These are phyloP conservation scores for Xylariaceae sp. DNA, from an alignment of 2,329 filamentous ascomycete genomes.

Conservation along the genomic window DNA sequence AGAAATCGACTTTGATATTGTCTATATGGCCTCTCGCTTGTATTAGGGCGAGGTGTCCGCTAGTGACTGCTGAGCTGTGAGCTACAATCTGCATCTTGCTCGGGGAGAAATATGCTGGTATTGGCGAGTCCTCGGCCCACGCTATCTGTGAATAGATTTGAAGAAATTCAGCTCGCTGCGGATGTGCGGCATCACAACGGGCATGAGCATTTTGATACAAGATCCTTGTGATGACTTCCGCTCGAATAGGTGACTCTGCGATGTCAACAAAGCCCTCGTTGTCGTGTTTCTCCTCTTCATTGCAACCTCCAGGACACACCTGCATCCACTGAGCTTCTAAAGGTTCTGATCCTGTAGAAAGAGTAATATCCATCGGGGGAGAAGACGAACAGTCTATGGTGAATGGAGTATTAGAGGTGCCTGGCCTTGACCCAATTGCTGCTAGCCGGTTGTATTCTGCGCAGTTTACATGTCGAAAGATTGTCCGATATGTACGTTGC, in stretches of 20 bases:
- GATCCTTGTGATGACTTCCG: not conserved
- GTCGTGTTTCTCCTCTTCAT: not conserved
- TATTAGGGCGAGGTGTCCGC: conserved; percentile 6
- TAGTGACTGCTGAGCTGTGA: conserved; percentile 1
- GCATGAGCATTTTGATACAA: not conserved
- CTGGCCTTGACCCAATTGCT: too few species aligned
- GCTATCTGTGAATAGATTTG: not conserved
- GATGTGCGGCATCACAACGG: not conserved
- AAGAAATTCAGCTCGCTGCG: not conserved
- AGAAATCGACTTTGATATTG: not conserved
- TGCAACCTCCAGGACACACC: conserved; percentile 10
- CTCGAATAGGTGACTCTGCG: not conserved
- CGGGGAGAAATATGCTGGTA: conserved; percentile 8
- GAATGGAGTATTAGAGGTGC: too few species aligned
- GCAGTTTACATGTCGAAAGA: not conserved
- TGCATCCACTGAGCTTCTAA: not conserved
- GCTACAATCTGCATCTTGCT: not conserved
- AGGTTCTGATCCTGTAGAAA: not conserved
- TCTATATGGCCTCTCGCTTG: not conserved
- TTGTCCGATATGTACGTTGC: not conserved
- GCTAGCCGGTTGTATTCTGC: too few species aligned
- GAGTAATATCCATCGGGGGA: too few species aligned
- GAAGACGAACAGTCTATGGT: too few species aligned
- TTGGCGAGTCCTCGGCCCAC: not conserved
- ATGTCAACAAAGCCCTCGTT: not conserved